Percentiles rank a stretch among this genome's conserved stretches.
These are phyloP conservation scores for Emmonsia crescens DNA, from an alignment of 2,329 filamentous ascomycete genomes.

Conservation along the genomic window DNA sequence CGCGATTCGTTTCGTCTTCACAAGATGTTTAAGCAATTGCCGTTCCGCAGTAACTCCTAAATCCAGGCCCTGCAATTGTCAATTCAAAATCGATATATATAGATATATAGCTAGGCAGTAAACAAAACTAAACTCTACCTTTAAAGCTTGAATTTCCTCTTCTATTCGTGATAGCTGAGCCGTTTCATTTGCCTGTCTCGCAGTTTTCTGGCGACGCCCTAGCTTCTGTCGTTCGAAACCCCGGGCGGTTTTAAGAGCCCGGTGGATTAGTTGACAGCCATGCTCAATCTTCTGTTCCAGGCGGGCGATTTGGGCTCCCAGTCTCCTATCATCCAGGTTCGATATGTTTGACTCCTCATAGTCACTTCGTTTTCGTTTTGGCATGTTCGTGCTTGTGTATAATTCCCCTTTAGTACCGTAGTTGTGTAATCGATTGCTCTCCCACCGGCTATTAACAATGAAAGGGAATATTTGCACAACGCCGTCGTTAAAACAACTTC, in stretches of 20 bases:
- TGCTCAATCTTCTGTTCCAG: conserved; percentile 40
- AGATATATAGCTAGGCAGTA: neutral
- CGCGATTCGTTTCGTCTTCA: conserved; percentile 47
- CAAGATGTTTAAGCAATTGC: conserved; percentile 46
- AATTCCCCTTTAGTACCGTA: neutral
- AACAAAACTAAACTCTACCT: conserved; percentile 29
- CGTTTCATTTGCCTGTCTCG: conserved; percentile 34
- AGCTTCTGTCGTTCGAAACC: conserved; percentile 55
- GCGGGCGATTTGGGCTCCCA: conserved; percentile 26
- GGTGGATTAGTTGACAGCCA: conserved; percentile 39
- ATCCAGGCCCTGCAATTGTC: conserved; percentile 37
- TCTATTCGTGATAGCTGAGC: conserved; percentile 36
- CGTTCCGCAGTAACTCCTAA: conserved; percentile 39
- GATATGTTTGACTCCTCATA: conserved; percentile 16
- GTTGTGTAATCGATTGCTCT: neutral
- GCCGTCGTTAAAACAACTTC: neutral
- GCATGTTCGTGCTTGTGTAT: conserved; percentile 20
- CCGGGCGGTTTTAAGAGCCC: conserved; percentile 47
- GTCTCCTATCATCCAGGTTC: conserved; percentile 17
- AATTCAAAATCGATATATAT: neutral
- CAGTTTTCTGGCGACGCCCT: conserved; percentile 47
- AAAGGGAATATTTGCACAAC: neutral
- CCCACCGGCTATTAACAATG: neutral
- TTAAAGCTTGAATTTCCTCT: conserved; percentile 46
- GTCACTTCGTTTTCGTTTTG: conserved; percentile 32